Evolutionary conservation across 2,329 filamentous ascomycete species (phyloP).

Genomic region (Aspergillus cejpii): DNA sequence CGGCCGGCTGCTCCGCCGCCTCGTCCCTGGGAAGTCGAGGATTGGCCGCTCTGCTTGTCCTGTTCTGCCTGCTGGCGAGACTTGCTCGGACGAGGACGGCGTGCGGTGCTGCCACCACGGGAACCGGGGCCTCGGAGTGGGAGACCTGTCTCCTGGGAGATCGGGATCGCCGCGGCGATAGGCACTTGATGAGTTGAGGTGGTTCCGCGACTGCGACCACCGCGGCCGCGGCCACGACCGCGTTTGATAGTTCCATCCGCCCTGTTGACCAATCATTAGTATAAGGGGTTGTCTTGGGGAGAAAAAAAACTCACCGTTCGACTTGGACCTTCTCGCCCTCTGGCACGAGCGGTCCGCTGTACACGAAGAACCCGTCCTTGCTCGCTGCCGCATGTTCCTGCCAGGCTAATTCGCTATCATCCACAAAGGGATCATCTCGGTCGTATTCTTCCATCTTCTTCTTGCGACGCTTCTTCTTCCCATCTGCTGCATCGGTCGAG

Average conservation of each 20-base stretch:
- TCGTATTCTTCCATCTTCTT: conserved; percentile 64
- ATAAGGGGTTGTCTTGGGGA: not conserved
- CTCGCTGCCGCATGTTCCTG: conserved; percentile 90
- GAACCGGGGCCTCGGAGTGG: conserved; percentile 65
- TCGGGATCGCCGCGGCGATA: conserved; percentile 72
- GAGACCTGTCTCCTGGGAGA: conserved; percentile 82
- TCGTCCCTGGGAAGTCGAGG: conserved; percentile 24
- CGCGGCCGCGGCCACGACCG: conserved; percentile 49
- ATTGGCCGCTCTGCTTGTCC: conserved; percentile 63
- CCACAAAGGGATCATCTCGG: conserved; percentile 63
- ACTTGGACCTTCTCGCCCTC: conserved; percentile 71
- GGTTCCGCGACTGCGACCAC: conserved; percentile 50
- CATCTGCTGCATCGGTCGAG: conserved; percentile 49
- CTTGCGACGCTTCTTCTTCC: conserved; percentile 67
- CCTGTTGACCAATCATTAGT: conserved; percentile 41
- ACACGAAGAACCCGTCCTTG: conserved; percentile 96
- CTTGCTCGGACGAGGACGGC: conserved; percentile 82
- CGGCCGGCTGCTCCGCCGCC: conserved; percentile 24
- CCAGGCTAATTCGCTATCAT: conserved; percentile 92
- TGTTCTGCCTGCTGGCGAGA: conserved; percentile 72
- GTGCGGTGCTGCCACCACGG: conserved; percentile 63
- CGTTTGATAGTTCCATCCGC: conserved; percentile 65
- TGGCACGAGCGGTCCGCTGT: conserved; percentile 82
- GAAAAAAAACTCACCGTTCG: conserved; percentile 48
- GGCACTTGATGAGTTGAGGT: conserved; percentile 65